Base-by-base conservation (phyloP, 371 early-diverging fungal species). In the Vairimorpha ceranae region DNA sequence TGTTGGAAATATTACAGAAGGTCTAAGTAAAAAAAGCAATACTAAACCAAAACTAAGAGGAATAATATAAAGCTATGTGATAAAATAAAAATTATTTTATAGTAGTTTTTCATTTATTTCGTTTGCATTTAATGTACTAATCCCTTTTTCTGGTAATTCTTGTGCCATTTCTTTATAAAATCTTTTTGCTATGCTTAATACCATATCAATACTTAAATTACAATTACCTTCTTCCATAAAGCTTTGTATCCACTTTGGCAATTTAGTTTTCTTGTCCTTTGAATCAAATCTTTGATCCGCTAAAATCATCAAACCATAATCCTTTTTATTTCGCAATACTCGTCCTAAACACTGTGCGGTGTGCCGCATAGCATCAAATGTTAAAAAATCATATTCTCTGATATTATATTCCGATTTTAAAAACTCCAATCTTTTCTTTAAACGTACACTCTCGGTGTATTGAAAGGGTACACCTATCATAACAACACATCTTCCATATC, bases 331-430 rank as follows among this genome's bases (percentile, higher is more conserved):
- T 64, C 99, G 86, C 68, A 99, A 73, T 10, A 96, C 98, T 69
- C 97, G 88, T 33, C 98, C 97, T 32, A 85, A 56, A 83, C 97
- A 99, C 85, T 99, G 97, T 8, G 98, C 95, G 66, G 96, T 95
- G 84, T 97, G 98, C 6, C 98, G 88, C 88, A 99, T 90, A 0
- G 99, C 99, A 80, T 99, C 98, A 85, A 99, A 99, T 0, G 94
- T 92, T 74, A 99, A 84, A 81, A 96, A 99, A 72, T 97, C 98
- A 80, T 92, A 93, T 82, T 97, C 96, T 35, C 93, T 87, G 29
- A 99, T 92, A 61, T 90, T 88, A 79, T 90, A 88, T 78, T 92
- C 88, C 69, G 92, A 91, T 29, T 93, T 87, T 64, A 99, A 81
- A 85, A 91, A 99, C 80, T 95, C 94, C 25, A 97, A 84, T 14